Base-by-base conservation (phyloP, 345 rosid species). In the Camelina sativa region DNA sequence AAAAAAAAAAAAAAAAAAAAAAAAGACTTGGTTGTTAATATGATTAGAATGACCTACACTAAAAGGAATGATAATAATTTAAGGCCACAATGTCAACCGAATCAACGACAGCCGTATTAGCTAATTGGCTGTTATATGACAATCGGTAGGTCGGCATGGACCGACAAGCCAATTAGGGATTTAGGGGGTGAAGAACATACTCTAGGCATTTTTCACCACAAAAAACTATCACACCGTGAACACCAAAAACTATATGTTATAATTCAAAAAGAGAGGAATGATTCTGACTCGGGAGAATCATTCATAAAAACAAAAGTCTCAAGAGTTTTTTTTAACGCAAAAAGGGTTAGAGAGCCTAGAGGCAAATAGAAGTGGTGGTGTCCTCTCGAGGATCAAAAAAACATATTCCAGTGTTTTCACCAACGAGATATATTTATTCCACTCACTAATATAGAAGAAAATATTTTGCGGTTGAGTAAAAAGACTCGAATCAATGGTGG, bases 401-500 rank as follows among this genome's bases (percentile, higher is more conserved):
- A 67, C 37, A 37, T 67, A 37, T 53, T 38, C 51, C 46, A 44
- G 38, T 38, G 72, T 67, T 67, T 53, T 53, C 62, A 67, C 37
- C 61, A 52, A 23, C 37, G 41, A 68, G 40, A 16, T 11, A 46
- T 57, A 19, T 58, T 70, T 70, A 70, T 71, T 71, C 20, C 37
- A 59, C 5, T 57, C 73, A 41, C 37, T 11, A 28, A 17, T n/a
- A 52, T 37, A 5, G 60, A 37, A 51, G 46, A 67, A 68, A n/a
- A n/a, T 25, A 5, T 20, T 19, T 16, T 16, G 17, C 17, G 23
- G 46, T 17, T 17, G 34, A 11, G 64, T 57, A 6, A 34, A 7
- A 22, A 22, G 34, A 43, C 67, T 11, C 12, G 52, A 62, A 62
- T 70, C 46, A 70, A 58, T 71, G 75, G 57, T 71, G 75, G 47